Conservation (phyloP, 352 stramenopile species). For the Pythium guiyangense region DNA sequence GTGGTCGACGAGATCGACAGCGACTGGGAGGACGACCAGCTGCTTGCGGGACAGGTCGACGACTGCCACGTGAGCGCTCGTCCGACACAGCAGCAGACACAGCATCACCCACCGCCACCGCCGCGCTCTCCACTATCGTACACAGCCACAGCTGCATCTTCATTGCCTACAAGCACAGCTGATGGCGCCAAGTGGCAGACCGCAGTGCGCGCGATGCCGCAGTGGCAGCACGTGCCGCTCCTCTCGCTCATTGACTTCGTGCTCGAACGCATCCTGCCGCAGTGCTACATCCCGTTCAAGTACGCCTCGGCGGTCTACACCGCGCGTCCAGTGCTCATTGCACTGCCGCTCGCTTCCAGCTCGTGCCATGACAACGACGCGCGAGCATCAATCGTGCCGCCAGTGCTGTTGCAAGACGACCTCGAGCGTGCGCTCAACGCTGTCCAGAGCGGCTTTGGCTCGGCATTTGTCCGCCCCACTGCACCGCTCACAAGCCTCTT, state of each 20-base stretch:
- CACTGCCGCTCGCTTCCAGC: slow-evolving; percentile 16
- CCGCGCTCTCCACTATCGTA: neutral
- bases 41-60: slow-evolving; percentile 16
- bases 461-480: slow-evolving; percentile 11
- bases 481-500: slow-evolving; percentile 36
- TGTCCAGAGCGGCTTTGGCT: slow-evolving; percentile 10
- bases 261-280: slow-evolving; percentile 36
- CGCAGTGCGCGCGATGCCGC: slow-evolving; percentile 31
- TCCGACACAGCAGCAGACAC: neutral
- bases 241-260: slow-evolving; percentile 54
- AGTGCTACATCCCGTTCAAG: slow-evolving; percentile 61
- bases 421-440: slow-evolving; percentile 6
- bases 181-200: slow-evolving; percentile 19
- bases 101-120: neutral
- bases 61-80: slow-evolving; percentile 31
- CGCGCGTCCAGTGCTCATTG: slow-evolving; percentile 40
- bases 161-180: neutral
- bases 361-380: neutral
- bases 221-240: slow-evolving; percentile 45
- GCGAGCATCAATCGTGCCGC: neutral
- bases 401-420: neutral
- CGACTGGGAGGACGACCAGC: slow-evolving; percentile 46
- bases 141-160: neutral
- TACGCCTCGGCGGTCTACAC: slow-evolving; percentile 52
- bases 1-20: slow-evolving; percentile 27